Evolutionary conservation across 2,329 filamentous ascomycete genomes (phyloP).

Genomic region (Capronia americana): DNA sequence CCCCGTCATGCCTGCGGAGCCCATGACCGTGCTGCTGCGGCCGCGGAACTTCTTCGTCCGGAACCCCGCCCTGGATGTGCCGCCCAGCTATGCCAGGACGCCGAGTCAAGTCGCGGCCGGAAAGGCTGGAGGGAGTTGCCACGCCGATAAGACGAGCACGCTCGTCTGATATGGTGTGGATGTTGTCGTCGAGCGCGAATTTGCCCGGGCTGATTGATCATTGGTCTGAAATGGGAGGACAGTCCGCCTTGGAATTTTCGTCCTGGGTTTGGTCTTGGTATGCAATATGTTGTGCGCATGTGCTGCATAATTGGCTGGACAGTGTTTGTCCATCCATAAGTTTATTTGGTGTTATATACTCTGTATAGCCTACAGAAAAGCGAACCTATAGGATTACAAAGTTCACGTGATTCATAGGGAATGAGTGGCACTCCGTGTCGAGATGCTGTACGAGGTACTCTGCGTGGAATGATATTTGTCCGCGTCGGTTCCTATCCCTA

Average conservation of each 20-base stretch:
- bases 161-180: constrained; percentile 42
- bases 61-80: constrained; percentile 82
- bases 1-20: constrained; percentile 87
- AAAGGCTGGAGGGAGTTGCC: constrained; percentile 44
- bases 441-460: too few relatives aligned
- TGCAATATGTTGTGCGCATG: background rate
- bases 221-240: background rate
- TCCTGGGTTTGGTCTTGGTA: background rate
- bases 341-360: background rate
- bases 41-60: constrained; percentile 82
- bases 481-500: background rate
- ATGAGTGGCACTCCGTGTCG: background rate
- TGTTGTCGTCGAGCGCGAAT: background rate
- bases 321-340: background rate
- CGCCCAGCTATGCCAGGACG: constrained; percentile 74
- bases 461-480: background rate
- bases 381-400: background rate
- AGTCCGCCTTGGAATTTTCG: background rate
- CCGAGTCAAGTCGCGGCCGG: constrained; percentile 70
- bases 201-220: background rate
- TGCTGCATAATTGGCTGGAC: background rate
- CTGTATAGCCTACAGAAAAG: background rate
- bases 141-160: constrained; percentile 47
- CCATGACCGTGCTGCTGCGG: constrained; percentile 78
- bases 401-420: background rate